Conservation (phyloP, 306 rosid species). For the Corylus americana region DNA sequence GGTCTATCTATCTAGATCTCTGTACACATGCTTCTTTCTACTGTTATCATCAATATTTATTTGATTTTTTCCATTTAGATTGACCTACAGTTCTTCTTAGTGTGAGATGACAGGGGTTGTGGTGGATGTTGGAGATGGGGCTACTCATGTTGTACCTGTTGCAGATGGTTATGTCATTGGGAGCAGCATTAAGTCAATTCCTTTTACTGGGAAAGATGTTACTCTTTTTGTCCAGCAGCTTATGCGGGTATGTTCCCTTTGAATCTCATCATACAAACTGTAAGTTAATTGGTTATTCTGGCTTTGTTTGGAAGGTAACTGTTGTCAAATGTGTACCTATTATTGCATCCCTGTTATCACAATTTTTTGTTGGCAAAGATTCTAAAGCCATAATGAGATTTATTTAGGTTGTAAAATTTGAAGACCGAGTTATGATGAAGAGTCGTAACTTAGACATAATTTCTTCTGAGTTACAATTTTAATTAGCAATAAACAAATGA, state of each 20-base stretch:
- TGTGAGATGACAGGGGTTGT: conserved; percentile 99
- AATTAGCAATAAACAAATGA: not conserved
- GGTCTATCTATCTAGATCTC: not conserved
- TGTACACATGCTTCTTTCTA: not conserved
- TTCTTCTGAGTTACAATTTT: not conserved
- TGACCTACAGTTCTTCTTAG: conserved; percentile 64
- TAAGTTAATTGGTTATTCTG: conserved; percentile 8
- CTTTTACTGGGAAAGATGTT: conserved; percentile 90
- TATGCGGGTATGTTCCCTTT: conserved; percentile 72
- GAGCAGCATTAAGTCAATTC: conserved; percentile 93
- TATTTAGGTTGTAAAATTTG: not conserved
- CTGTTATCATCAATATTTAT: not conserved
- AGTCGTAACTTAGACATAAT: not conserved
- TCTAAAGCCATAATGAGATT: conserved; percentile 7
- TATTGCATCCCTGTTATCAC: conserved; percentile 1
- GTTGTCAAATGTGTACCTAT: conserved; percentile 1
- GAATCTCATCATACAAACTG: conserved; percentile 8
- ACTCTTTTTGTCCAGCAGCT: conserved; percentile 96
- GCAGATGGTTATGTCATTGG: conserved; percentile 99
- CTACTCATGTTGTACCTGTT: conserved; percentile 93
- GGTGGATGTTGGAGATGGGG: conserved; percentile 96
- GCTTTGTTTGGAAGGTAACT: conserved; percentile 2
- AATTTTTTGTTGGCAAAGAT: conserved; percentile 13
- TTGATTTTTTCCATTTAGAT: conserved; percentile 28
- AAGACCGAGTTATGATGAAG: not conserved